Base-by-base conservation (phyloP, 306 rosid species). In the Fragaria vesca region DNA sequence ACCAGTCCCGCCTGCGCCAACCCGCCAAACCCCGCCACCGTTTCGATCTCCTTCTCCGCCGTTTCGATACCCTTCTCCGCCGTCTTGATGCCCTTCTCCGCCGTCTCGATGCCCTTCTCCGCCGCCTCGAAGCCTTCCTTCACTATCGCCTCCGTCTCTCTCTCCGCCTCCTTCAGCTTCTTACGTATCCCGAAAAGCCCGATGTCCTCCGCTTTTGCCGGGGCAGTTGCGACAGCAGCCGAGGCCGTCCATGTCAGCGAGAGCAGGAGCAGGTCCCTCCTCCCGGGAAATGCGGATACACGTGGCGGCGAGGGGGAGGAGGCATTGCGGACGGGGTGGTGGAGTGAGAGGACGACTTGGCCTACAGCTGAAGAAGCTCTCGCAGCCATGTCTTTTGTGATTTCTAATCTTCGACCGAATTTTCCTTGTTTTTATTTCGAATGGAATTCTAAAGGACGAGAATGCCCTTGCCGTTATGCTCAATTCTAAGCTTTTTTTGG, bases 1-100 rank as follows among this genome's bases (percentile, higher is more conserved):
- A 94, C 97, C 75, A 51, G 89, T 21, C 89, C 97, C 0, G 96
- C 97, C 83, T 92, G 97, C 3, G 94, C 88, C 78, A 89, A 70
- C 4, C 90, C 91, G 1, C 91, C 93, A 54, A 89, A 87, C 69
- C 88, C 83, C 73, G 85, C 66, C 54, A 82, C 91, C 79, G 81
- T 21, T 73, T 87, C 93, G 6, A 91, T 60, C 46, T 70, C 91
- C 18, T 2, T 83, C 78, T 85, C 66, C 51, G 83, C 91, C 79
- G 81, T 21, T 71, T 87, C 93, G 6, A 91, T 54, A 42, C 67
- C 91, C 18, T 2, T 83, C 78, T 85, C 66, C 51, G 83, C 91
- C 47, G 82, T 32, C 11, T 71, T 87, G 3, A 93, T 71, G 4
- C 79, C 90, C 21, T 15, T 60, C 83, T 91, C 95, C 6, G 91